Evolutionary conservation across 768 basidiomycete genomes (phyloP).

Genomic region (Tulasnella calospora): DNA sequence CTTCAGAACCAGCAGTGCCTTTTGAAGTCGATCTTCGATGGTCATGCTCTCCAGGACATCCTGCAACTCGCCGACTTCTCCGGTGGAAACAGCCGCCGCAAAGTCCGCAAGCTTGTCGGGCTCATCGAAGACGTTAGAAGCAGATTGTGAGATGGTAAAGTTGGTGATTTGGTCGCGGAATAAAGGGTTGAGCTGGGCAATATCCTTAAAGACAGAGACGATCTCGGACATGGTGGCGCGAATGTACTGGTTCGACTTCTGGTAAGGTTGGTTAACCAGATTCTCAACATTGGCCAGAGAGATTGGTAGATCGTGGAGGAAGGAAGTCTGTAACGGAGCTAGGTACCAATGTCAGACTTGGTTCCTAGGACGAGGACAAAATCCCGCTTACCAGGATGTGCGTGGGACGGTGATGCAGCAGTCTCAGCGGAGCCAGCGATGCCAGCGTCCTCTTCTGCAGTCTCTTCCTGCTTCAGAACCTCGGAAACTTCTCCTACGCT

Average conservation of each 20-base stretch:
- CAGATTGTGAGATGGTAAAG: conserved; percentile 88
- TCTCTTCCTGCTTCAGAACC: conserved; percentile 40
- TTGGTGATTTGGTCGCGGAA: conserved; percentile 98
- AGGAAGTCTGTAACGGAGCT: conserved; percentile 75
- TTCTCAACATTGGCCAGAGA: conserved; percentile 89
- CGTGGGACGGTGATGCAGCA: conserved; percentile 5
- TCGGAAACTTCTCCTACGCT: conserved; percentile 39
- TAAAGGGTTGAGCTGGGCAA: conserved; percentile 91
- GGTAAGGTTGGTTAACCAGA: conserved; percentile 71
- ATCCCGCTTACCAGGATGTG: conserved; percentile 14
- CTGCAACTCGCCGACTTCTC: conserved; percentile 89
- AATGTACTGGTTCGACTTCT: conserved; percentile 91
- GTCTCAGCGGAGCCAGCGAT: conserved; percentile 3
- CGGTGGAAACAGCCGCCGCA: conserved; percentile 89
- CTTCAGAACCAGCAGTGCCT: conserved; percentile 87
- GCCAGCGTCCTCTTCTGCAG: conserved; percentile 9
- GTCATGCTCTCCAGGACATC: conserved; percentile 83
- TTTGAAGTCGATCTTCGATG: conserved; percentile 84
- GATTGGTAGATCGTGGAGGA: conserved; percentile 72
- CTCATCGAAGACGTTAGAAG: conserved; percentile 92
- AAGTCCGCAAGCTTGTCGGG: conserved; percentile 97
- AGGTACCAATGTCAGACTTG: conserved; percentile 18
- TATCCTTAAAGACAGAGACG: conserved; percentile 96
- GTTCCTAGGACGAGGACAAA: not conserved
- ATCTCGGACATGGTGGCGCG: conserved; percentile 96